phyloP scores from a whole-genome alignment of 495 filamentous ascomycete genomes.

The Neurospora intermedia region DNA sequence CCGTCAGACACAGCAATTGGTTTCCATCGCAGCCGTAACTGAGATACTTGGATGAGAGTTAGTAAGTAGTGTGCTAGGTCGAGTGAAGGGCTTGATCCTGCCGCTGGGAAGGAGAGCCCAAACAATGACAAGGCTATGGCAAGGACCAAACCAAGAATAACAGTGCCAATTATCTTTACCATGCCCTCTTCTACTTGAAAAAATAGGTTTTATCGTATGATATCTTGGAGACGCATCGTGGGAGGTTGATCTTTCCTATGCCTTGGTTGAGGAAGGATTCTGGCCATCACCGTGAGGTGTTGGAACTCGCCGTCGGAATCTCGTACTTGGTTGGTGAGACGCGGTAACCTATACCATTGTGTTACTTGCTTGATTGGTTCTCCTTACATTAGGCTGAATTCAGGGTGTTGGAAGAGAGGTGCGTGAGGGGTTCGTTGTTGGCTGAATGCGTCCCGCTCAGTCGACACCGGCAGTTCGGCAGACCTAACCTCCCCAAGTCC shows the following conservation, averaged over 20 bases:
- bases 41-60: neutral
- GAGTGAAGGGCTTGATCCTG: neutral
- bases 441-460: neutral
- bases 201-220: neutral
- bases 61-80: neutral
- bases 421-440: neutral
- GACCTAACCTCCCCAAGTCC: neutral
- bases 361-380: neutral
- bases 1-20: slow-evolving; percentile 39
- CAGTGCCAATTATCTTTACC: neutral
- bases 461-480: neutral
- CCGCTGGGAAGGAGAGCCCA: neutral
- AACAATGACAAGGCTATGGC: neutral
- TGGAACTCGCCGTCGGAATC: neutral
- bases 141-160: neutral
- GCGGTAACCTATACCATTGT: neutral
- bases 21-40: slow-evolving; percentile 22
- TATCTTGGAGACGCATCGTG: neutral
- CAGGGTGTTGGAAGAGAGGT: neutral
- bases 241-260: neutral
- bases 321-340: neutral
- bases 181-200: neutral
- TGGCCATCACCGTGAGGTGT: neutral
- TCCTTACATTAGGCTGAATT: neutral
- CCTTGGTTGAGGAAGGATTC: neutral